Evolutionary conservation across 768 basidiomycete genomes (phyloP), one percentile per base, ranked within the genome.

Genomic region (Suillus spraguei): DNA sequence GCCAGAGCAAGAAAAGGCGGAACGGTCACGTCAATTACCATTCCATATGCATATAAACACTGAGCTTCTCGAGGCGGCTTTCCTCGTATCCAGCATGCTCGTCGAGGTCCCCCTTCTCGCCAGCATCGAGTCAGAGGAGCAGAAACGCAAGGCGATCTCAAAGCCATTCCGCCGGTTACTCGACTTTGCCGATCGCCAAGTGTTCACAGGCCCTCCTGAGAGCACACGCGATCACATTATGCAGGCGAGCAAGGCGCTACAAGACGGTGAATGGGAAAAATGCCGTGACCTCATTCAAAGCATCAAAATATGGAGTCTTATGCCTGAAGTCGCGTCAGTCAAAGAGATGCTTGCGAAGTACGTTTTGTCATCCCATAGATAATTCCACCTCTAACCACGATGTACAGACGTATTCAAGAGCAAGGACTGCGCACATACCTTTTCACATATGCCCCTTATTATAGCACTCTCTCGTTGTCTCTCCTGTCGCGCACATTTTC

Each of bases 41-140:
- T 99, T 99, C 89, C 97, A 99, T 77, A 92, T 99, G 91, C 97
- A 99, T 77, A 95, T 99, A 78, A 99, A 99, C 80, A 94, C 97
- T 16, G 97, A 99, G 77, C 83, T 99, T 10, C 82, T 99, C 61
- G 97, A 99, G 77, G 96, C 96, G 22, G 97, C 95, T 1, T 99
- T 99, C 82, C 84, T 99, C 49, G 95, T 97, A 20, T 96, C 94
- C 17, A 98, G 96, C 79, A 99, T 99, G 97, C 85, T 99, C 42
- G 91, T 98, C 44, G 97, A 99, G 79, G 95, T 99, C 20, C 97
- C 97, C 3, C 79, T 98, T 28, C 81, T 99, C 20, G 97, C 97
- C 4, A 95, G 92, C 74, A 92, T 95, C 65, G 95, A 97, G 66
- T 92, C 91, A 3, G 95, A 99, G 73, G 95, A 97, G 77, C 85